Percentiles rank a stretch among this genome's conserved stretches.
phyloP scores from a whole-genome alignment of 2,329 filamentous ascomycete species.

The Madurella mycetomatis region DNA sequence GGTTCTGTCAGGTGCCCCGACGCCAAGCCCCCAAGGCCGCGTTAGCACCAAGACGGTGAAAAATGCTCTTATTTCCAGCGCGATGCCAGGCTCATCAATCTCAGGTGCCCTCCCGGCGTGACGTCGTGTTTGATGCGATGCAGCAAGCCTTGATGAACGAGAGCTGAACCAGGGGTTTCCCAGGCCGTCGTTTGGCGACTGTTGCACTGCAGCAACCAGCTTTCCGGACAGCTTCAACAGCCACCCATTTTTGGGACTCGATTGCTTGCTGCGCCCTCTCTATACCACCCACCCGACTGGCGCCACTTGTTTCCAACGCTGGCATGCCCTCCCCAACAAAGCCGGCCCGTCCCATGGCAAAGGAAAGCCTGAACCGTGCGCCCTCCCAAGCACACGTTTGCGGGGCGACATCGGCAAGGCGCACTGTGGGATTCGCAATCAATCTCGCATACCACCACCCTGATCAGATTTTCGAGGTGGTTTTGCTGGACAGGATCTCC shows the following conservation, averaged over 20 bases:
- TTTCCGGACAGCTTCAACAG: background rate
- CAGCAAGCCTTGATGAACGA: background rate
- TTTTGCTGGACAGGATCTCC: no score
- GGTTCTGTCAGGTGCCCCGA: no score
- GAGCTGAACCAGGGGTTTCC: background rate
- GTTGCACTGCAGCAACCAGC: slow-evolving; percentile 5
- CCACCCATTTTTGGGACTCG: background rate
- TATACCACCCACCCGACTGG: background rate
- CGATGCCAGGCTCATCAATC: no score
- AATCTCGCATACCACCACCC: background rate
- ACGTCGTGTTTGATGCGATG: no score
- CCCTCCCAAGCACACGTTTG: background rate
- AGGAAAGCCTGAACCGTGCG: background rate
- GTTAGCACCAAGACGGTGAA: no score
- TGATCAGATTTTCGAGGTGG: background rate
- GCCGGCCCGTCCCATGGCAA: background rate
- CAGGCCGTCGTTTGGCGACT: background rate
- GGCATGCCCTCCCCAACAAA: no score
- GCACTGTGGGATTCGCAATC: background rate
- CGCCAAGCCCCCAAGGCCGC: no score
- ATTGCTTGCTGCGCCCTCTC: background rate
- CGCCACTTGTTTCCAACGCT: background rate
- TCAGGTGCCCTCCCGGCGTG: no score
- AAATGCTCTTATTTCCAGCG: no score
- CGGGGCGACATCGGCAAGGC: background rate